Base-by-base conservation (phyloP, 768 basidiomycete species). In the Agaricus bisporus region DNA sequence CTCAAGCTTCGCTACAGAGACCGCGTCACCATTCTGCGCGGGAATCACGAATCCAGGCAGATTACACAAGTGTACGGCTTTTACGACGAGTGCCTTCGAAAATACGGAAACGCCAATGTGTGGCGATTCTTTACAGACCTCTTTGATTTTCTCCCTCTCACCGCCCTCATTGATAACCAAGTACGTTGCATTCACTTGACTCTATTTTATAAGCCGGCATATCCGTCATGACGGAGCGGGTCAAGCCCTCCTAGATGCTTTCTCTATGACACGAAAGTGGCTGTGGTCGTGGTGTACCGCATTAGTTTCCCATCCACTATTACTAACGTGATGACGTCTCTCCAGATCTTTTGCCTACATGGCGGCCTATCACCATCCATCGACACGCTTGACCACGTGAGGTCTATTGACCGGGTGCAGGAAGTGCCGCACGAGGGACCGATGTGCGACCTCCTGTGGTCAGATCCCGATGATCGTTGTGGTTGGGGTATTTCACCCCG, bases 21-120 rank as follows among this genome's bases (percentile, higher is more conserved):
- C 71, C 87, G 95, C 49, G 93, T 98, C 62, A 98, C 97, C 55
- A 95, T 99, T 66, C 78, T 99, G 39, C 87, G 97, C 58, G 97
- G 97, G 39, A 98, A 99, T 70, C 97, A 99, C 78, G 97, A 99
- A 73, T 93, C 90, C 60, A 83, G 97, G 64, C 97, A 99, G 78
- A 99, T 99, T 78, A 99, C 97, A 25, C 97, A 99, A 70, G 97
- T 99, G 17, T 99, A 99, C 64, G 97, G 97, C 41, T 99, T 99
- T 67, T 99, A 99, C 71, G 97, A 99, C 77, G 97, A 99, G 71
- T 99, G 97, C 68, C 78, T 98, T 68, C 85, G 97, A 70, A 99
- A 99, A 78, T 99, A 99, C 73, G 97, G 97, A 49, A 98, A 98
- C 73, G 95, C 95, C 65, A 98, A 98, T 66, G 95, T 99, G 32